Base-by-base conservation (phyloP, 371 early-diverging fungal genomes). In the Choanephora cucurbitarum region DNA sequence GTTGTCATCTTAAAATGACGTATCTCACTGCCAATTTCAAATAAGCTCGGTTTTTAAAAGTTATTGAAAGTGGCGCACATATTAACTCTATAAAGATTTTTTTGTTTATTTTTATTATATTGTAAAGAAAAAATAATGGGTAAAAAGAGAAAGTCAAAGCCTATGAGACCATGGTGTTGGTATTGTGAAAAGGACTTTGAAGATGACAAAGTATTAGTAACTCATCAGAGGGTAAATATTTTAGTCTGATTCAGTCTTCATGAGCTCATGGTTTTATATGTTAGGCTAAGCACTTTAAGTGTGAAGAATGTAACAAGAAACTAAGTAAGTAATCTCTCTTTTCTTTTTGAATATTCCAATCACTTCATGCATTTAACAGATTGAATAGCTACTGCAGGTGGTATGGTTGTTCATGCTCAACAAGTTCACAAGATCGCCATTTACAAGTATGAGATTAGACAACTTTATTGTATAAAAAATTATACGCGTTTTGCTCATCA, bases 161-260 rank as follows among this genome's bases (percentile, higher is more conserved):
- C 62, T 39, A 52, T 66, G 53, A 66, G 75, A 39, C 79, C 79
- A 24, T 79, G 79, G 79, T 79, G 79, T 52, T 79, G 94, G 95
- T 97, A 96, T 70, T 98, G 98, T 72, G 95, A 96, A 67, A 85
- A 95, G 58, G 94, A 94, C 53, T 98, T 98, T 70, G 95, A 95
- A 52, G 96, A 95, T 70, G 96, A 95, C 57, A 95, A 93, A 67
- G 89, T 95, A 9, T 80, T 98, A 51, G 88, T 97, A 33, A 83
- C 88, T 54, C 96, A 97, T 73, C 95, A 96, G 70, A 80, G 81
- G 55, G 79, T 79, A 70, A 65, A 61, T 44, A 1, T 48, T 4
- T 14, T 15, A 19, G n/a, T 13, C 5, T 47, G 11, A n/a, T n/a
- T 49, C 33, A 37, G 7, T 45, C 32, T n/a, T 23, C 37, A 19